A percentile compares a stretch with the other conserved stretches of the same genome.
phyloP scores from a whole-genome alignment of 2,329 filamentous ascomycete species.

The Curvularia sp. region DNA sequence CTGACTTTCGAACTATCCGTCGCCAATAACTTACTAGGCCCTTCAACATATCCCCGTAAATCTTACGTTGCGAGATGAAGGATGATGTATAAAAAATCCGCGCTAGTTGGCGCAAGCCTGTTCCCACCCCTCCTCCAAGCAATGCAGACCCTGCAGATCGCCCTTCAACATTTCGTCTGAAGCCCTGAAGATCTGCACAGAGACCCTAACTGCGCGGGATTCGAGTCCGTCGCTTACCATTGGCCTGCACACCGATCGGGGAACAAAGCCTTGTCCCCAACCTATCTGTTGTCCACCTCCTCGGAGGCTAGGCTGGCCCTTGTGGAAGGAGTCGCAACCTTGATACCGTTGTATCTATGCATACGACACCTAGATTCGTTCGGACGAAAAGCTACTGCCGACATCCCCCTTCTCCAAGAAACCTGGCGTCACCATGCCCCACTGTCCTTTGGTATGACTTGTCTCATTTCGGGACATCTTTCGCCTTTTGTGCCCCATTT shows the following conservation, averaged over 20 bases:
- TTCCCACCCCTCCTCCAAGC: conserved; percentile 4
- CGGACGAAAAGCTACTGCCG: not conserved
- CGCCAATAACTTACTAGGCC: not conserved
- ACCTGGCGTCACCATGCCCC: not conserved
- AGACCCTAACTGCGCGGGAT: not conserved
- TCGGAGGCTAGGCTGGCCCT: not conserved
- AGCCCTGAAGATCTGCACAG: conserved; percentile 13
- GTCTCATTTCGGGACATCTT: not conserved
- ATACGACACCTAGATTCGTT: not conserved
- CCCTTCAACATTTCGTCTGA: not conserved
- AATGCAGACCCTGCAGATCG: conserved; percentile 19
- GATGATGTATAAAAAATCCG: not conserved
- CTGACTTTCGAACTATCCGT: conserved; percentile 3
- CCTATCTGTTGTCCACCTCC: not conserved
- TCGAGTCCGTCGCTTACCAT: conserved; percentile 7
- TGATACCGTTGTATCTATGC: too few relatives aligned
- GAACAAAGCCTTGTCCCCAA: not conserved
- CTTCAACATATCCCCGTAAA: not conserved
- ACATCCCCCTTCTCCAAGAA: not conserved
- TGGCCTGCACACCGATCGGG: conserved; percentile 3
- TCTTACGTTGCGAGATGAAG: not conserved
- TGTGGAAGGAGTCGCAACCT: not conserved
- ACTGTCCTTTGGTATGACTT: not conserved
- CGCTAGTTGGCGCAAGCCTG: conserved; percentile 2
- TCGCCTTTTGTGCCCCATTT: not conserved